These are phyloP conservation scores for Pleurotus giganteus DNA, from an alignment of 768 basidiomycete genomes.

Conservation along the genomic window DNA sequence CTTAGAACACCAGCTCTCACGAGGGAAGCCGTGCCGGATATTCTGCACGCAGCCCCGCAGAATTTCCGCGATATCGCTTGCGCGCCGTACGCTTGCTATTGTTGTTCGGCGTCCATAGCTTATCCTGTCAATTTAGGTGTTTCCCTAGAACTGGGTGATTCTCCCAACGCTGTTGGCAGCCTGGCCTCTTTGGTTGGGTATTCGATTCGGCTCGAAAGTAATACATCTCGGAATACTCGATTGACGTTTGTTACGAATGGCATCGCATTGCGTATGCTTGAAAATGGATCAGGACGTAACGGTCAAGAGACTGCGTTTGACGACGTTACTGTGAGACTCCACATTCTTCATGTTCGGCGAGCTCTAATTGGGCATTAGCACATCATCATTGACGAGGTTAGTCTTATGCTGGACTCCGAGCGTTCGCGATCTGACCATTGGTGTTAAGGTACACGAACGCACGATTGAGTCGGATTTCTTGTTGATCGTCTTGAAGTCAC, in stretches of 20 bases:
- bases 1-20: constrained; percentile 82
- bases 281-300: constrained; percentile 68
- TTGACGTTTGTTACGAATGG: constrained; percentile 90
- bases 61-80: constrained; percentile 94
- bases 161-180: constrained; percentile 74
- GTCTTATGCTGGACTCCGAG: constrained; percentile 9
- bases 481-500: constrained; percentile 85
- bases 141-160: constrained; percentile 88
- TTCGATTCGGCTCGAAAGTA: constrained; percentile 89
- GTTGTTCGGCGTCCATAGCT: background rate
- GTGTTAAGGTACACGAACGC: constrained; percentile 81
- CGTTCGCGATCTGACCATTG: background rate
- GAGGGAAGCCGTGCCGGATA: constrained; percentile 83
- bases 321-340: constrained; percentile 78
- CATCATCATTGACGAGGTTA: constrained; percentile 91
- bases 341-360: constrained; percentile 2
- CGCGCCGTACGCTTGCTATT: constrained; percentile 55
- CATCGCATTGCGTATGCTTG: constrained; percentile 96
- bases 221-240: constrained; percentile 74
- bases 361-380: constrained; percentile 48
- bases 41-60: constrained; percentile 94
- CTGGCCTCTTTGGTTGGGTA: constrained; percentile 84
- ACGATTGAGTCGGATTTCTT: constrained; percentile 98
- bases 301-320: constrained; percentile 84
- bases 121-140: constrained; percentile 43